Conservation (phyloP, 2,329 filamentous ascomycete genomes). For the Stromatinia cepivora region DNA sequence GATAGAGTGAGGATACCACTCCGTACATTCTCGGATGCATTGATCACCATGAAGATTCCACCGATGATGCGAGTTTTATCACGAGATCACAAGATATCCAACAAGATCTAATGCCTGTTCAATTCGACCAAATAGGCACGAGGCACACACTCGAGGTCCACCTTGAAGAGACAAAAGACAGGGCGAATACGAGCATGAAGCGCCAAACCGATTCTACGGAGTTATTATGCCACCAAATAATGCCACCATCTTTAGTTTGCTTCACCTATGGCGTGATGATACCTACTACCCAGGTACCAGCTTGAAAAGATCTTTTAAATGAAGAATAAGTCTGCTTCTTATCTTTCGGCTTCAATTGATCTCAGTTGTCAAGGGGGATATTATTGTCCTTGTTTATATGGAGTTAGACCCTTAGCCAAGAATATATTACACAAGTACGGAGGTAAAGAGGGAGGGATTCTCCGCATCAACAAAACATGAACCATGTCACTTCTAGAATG, state of each 20-base stretch:
- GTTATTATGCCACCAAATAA: background rate
- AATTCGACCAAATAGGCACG: background rate
- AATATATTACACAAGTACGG: background rate
- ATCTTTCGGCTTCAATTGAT: background rate
- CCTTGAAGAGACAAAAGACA: background rate
- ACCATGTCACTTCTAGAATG: constrained; percentile 1
- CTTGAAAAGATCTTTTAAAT: background rate
- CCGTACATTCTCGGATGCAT: background rate
- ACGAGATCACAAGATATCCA: constrained; percentile 14
- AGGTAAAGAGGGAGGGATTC: constrained; percentile 18
- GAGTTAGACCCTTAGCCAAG: background rate
- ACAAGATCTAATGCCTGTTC: background rate
- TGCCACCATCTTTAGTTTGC: background rate
- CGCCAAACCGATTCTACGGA: background rate
- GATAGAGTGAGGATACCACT: too few species aligned
- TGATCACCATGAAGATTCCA: background rate
- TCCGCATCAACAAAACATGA: background rate
- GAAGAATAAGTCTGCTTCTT: background rate
- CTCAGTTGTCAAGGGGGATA: background rate
- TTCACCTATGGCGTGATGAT: background rate
- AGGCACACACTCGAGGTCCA: background rate
- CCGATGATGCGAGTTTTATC: constrained; percentile 2
- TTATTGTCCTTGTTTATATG: background rate
- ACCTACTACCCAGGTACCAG: background rate
- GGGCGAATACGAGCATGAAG: constrained; percentile 5